Base-by-base conservation (phyloP, 257 asterid species). In the Primulina eburnea region DNA sequence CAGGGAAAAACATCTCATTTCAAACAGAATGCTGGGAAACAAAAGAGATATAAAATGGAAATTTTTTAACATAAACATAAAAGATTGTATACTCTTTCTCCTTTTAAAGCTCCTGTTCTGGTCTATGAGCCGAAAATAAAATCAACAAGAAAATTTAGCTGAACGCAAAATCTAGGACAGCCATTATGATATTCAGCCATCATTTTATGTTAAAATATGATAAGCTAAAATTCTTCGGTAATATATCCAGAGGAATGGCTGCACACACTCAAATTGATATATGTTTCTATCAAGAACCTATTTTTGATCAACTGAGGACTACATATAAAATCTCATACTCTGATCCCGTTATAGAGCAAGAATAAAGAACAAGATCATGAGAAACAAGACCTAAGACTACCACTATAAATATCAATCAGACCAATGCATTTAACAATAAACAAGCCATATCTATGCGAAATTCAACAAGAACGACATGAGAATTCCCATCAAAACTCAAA, bases 381-480 rank as follows among this genome's bases (percentile, higher is more conserved):
- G 38, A 35, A 71, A 65, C 74, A 47, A 77, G 80, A 76, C 73
- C 73, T 11, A 43, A 37, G 62, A 74, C 35, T 53, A 47, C 11
- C 18, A 47, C 35, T 58, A 57, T 38, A 65, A 20, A 37, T 58
- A 21, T 50, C 61, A 63, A 61, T 33, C 26, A 24, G 26, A 24
- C 26, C 26, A 24, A 24, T 24, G 11, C n/a, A 43, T 43, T 12
- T 43, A 12, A 43, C 53, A 43, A 43, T 12, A 43, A 38, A 43
- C 7, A 11, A 43, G 53, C 29, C 67, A 59, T 4, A 32, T 32
- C 34, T 38, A 26, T 28, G 6, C 5, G 5, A 43, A 43, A 10
- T 43, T 11, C 53, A 43, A 11, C 53, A 43, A 28, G 6, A 47
- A 65, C 0, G 50, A n/a, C 21, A 33, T 37, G 53, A 34, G 56